phyloP scores from a whole-genome alignment of 1,284 basidiomycete species.

The Cerioporus squamosus region DNA sequence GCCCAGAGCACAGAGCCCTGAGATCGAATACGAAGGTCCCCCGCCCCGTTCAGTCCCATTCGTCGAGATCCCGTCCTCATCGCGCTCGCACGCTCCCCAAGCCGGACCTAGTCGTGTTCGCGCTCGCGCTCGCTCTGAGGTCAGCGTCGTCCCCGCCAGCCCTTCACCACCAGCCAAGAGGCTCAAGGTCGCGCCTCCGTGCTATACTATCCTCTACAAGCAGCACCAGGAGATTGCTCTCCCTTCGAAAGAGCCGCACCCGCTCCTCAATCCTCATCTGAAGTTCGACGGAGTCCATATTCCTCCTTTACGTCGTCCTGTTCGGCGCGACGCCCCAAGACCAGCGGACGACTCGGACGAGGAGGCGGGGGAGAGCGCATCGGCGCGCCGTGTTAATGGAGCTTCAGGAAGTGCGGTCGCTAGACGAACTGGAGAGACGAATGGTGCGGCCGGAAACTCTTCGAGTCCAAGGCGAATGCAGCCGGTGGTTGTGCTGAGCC shows the following conservation, averaged over 20 bases:
- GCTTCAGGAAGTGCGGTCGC: too few species aligned
- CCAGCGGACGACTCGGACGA: neutral
- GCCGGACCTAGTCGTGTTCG: too few species aligned
- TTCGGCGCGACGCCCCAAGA: neutral
- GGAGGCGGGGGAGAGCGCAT: neutral
- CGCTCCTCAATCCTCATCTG: slow-evolving; percentile 1
- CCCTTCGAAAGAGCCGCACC: slow-evolving; percentile 6
- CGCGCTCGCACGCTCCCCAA: too few species aligned
- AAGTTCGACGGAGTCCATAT: slow-evolving; percentile 18
- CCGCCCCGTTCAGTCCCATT: too few species aligned
- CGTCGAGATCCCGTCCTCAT: too few species aligned
- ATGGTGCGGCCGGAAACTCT: neutral
- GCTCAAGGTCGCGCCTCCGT: slow-evolving; percentile 10
- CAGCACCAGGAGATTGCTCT: slow-evolving; percentile 10
- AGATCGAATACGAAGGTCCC: too few species aligned
- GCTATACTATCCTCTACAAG: slow-evolving; percentile 19
- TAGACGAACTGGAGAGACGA: neutral
- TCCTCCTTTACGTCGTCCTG: neutral
- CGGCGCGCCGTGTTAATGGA: neutral
- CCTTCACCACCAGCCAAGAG: slow-evolving; percentile 2
- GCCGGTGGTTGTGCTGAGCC: too few species aligned
- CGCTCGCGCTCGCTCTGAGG: too few species aligned
- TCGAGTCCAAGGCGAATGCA: neutral
- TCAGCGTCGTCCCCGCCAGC: too few species aligned
- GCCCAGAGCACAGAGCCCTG: too few species aligned